Evolutionary conservation across 2,329 filamentous ascomycete genomes (phyloP), one percentile per base, ranked within the genome.

Genomic region (Fusarium equiseti): DNA sequence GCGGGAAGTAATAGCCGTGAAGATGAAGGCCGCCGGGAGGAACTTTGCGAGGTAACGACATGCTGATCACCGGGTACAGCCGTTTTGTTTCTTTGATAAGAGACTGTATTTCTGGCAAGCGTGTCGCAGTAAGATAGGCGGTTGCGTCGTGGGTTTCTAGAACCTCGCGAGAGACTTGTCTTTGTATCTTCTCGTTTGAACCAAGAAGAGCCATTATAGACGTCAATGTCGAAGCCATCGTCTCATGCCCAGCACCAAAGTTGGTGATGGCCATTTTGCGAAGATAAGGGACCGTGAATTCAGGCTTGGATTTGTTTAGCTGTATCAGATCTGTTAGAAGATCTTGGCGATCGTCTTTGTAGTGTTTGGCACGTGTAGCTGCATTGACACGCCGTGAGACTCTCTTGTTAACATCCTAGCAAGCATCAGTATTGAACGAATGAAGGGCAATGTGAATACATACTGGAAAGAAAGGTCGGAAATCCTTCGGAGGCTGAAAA

Each of bases 201-300:
- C 80, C 84, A 26, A 88, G 78, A 79, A 86, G 82, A 49, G 83
- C 78, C 49, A 88, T 73, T 24, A 81, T 77, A 6, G 86, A 83
- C 1, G 85, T 87, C 9, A 88, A 72, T 0, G 86, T 85, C 2
- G 85, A 85, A 13, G 84, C 84, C 78, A 87, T 81, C 1, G 86
- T 88, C 70, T 88, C 86, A 63, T 88, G 86, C 0, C 86, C 86
- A 2, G 86, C 86, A 13, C 86, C 86, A 68, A 88, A 87, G 66
- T 88, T 88, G 3, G 86, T 87, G 4, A 86, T 79, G 4, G 84
- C 84, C 79, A 87, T 84, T 29, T 85, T 83, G 5, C 83, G 82
- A 12, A 88, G 79, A 55, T 87, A 87, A 0, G 71, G 75, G 27
- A 84, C 81, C 1, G 73, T 83, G 62, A 88, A 87, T 8, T 81